Conservation (phyloP, 208 protist genomes). For the Leishmania amazonensis region DNA sequence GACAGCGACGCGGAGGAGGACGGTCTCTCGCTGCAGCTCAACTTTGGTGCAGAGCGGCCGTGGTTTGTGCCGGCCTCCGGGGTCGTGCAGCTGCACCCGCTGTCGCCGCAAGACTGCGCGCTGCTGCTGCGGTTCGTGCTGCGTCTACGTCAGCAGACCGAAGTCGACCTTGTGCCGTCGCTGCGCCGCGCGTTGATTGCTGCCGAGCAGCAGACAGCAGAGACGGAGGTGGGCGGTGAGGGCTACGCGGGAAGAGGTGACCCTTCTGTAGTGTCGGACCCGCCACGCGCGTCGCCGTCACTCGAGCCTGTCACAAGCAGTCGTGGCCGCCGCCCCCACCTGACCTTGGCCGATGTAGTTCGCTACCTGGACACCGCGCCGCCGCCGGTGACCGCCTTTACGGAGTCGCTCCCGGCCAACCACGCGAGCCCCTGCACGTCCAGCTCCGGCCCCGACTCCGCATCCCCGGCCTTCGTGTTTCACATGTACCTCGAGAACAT, state of each 20-base stretch:
- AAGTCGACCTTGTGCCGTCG: constrained; percentile 37
- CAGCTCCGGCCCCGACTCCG: neutral
- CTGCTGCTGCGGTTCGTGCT: constrained; percentile 63
- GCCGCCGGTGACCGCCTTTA: constrained; percentile 70
- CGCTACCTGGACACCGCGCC: constrained; percentile 73
- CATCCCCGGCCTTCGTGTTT: constrained; percentile 76
- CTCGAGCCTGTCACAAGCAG: neutral
- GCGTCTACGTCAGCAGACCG: constrained; percentile 57
- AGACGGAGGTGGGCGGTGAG: neutral
- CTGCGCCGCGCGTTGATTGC: constrained; percentile 31
- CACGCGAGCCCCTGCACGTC: neutral
- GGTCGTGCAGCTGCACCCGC: constrained; percentile 50
- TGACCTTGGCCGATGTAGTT: constrained; percentile 59
- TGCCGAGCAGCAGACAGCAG: constrained; percentile 8
- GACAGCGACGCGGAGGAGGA: constrained; percentile 18
- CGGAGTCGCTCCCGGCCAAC: constrained; percentile 37
- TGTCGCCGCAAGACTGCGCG: constrained; percentile 47
- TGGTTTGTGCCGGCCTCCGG: constrained; percentile 65
- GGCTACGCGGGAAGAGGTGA: neutral
- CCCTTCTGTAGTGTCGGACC: neutral
- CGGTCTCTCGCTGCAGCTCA: constrained; percentile 5
- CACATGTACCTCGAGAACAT: constrained; percentile 84
- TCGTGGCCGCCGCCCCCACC: neutral
- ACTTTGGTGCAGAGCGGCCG: constrained; percentile 29
- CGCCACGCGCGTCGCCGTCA: neutral